phyloP scores from a whole-genome alignment of 148 eudicot genomes.

The Selenicereus undatus region DNA sequence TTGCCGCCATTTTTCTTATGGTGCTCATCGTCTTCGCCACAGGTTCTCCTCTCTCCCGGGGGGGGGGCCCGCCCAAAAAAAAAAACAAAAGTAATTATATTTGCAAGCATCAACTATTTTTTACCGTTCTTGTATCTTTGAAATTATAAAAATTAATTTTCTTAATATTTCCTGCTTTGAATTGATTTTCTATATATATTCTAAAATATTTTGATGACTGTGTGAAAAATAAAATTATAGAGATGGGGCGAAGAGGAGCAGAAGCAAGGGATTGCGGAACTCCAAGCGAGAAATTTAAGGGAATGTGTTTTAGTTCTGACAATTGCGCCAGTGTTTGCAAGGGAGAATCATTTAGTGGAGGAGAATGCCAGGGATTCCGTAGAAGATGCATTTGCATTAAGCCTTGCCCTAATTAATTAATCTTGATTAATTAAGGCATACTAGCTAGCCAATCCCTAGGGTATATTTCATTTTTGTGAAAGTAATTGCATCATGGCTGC shows the following conservation, averaged over 20 bases:
- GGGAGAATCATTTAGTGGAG: slow-evolving; percentile 44
- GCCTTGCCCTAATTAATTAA: slow-evolving; percentile 16
- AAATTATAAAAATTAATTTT: too few species aligned
- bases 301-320: slow-evolving; percentile 31
- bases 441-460: not conserved
- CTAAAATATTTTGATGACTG: not conserved
- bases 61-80: not conserved
- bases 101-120: too few species aligned
- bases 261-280: slow-evolving; percentile 50
- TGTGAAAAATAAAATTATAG: not conserved
- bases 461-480: too few species aligned
- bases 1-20: not conserved
- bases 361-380: slow-evolving; percentile 41
- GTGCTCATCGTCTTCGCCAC: not conserved
- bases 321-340: slow-evolving; percentile 54
- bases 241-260: slow-evolving; percentile 13
- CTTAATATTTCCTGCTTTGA: too few species aligned
- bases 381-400: slow-evolving; percentile 51
- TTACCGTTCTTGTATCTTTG: too few species aligned
- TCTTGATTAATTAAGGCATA: too few species aligned
- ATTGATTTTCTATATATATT: not conserved
- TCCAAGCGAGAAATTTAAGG: slow-evolving; percentile 36
- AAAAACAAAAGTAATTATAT: too few species aligned
- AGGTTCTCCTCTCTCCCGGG: not conserved
- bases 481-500: too few species aligned